Percentiles rank a stretch among this genome's conserved stretches.
These are phyloP conservation scores for Tinospora cordifolia DNA, from an alignment of 164 flowering plant species.

Conservation along the genomic window DNA sequence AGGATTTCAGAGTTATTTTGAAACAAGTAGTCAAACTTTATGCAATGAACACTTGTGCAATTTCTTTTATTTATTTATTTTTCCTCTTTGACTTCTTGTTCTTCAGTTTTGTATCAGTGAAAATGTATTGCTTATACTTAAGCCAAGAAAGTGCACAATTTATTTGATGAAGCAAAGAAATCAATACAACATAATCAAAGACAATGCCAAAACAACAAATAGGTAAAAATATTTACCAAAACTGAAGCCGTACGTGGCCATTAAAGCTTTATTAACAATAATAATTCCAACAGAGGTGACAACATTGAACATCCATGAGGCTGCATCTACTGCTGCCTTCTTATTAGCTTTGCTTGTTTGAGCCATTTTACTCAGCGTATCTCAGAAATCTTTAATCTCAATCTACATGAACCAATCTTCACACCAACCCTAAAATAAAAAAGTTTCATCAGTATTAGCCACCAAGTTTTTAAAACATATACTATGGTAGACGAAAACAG, in stretches of 20 bases:
- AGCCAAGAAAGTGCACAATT: background rate
- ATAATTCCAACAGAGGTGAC: constrained; percentile 43
- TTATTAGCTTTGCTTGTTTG: constrained; percentile 32
- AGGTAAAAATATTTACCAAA: constrained; percentile 24
- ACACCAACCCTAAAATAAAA: background rate
- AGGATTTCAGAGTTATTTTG: background rate
- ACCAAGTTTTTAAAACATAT: constrained; percentile 5
- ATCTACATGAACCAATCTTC: constrained; percentile 9
- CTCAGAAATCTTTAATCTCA: constrained; percentile 2
- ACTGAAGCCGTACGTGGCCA: constrained; percentile 41
- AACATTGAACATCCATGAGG: constrained; percentile 42
- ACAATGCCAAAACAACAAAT: background rate
- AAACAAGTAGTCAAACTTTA: background rate
- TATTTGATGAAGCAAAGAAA: background rate
- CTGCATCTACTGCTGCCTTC: constrained; percentile 35
- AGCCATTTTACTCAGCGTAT: constrained; percentile 21
- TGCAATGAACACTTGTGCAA: background rate
- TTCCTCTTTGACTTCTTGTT: background rate
- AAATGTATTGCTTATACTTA: background rate
- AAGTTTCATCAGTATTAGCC: constrained; percentile 4
- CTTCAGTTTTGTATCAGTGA: background rate
- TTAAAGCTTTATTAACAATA: constrained; percentile 38
- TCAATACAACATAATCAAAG: background rate
- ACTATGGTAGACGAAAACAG: background rate
- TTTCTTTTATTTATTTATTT: background rate